Base-by-base conservation (phyloP, 2,329 filamentous ascomycete species). In the Chaetomiaceae sp. region DNA sequence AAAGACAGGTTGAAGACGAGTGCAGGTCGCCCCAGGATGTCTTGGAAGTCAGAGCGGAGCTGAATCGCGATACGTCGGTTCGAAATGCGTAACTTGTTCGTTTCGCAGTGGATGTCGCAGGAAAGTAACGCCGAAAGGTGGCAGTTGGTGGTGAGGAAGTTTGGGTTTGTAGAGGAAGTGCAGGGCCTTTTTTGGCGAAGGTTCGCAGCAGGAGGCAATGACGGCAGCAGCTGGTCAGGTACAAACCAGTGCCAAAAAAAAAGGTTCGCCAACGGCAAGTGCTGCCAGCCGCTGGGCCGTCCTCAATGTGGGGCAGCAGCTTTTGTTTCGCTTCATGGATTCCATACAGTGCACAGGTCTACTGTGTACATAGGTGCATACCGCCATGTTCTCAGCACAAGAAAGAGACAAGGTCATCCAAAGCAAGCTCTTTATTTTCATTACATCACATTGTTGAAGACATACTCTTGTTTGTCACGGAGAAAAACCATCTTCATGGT, bases 211-310 rank as follows among this genome's bases (percentile, higher is more conserved):
- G 51, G 12, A 56, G 49, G 51, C 52, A 56, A 60, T 60, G 59
- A 60, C 59, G 58, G 59, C 57, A 60, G 51, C 53, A 54, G 52
- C 47, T 59, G 58, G 56, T 61, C 57, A 61, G 58, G 59, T 57
- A 61, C 59, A 54, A 53, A 53, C 53, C n/a, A 48, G 39, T 34
- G 20, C 45, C 44, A 54, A 51, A 60, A 60, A 60, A 54, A 60
- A 60, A 60, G 53, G 48, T 56, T 52, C 40, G 23, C 38, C 27
- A 40, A 34, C 57, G 56, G 58, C 52, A 57, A 60, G 49, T 56
- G 49, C 58, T 57, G 57, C 57, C 50, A 16, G 30, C 44, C 17
- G 33, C 39, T 38, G 33, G 37, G 35, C 46, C 35, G 40, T 39
- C 51, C 39, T 25, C n/a, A 39, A 48, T 35, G 58, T 56, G 58